Conservation (phyloP, 306 rosid genomes). For the Vigna unguiculata region DNA sequence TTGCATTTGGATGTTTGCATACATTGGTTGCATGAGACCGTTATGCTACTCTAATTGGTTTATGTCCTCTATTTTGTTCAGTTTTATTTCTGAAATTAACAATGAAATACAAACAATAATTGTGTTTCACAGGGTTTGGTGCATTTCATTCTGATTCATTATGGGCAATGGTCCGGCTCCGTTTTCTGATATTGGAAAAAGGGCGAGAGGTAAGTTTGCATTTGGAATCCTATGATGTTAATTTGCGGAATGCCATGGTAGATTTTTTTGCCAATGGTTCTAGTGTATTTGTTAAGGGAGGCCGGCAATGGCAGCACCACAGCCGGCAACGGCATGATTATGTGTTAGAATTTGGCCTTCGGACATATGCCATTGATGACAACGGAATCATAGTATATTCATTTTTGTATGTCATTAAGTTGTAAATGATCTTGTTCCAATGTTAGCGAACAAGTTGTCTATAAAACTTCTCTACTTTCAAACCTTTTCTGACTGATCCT, state of each 20-base stretch:
- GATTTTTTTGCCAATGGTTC: neutral
- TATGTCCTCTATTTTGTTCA: neutral
- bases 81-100: neutral
- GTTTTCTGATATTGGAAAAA: constrained; percentile 88
- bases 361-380: neutral
- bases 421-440: too few relatives aligned
- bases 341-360: neutral
- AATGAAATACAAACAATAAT: constrained; percentile 2
- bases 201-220: constrained; percentile 73
- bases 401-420: neutral
- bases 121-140: constrained; percentile 46
- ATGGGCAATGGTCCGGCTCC: constrained; percentile 90
- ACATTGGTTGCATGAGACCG: neutral
- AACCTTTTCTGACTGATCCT: neutral
- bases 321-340: neutral
- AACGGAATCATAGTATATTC: neutral
- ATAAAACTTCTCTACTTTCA: neutral
- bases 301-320: too few relatives aligned
- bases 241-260: neutral
- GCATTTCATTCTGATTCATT: constrained; percentile 47
- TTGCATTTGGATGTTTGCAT: constrained; percentile 1
- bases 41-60: neutral
- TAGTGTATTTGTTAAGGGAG: neutral
- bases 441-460: constrained; percentile 1
- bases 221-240: neutral